Conservation (phyloP, 495 filamentous ascomycete genomes). For the Xylaria castorea region DNA sequence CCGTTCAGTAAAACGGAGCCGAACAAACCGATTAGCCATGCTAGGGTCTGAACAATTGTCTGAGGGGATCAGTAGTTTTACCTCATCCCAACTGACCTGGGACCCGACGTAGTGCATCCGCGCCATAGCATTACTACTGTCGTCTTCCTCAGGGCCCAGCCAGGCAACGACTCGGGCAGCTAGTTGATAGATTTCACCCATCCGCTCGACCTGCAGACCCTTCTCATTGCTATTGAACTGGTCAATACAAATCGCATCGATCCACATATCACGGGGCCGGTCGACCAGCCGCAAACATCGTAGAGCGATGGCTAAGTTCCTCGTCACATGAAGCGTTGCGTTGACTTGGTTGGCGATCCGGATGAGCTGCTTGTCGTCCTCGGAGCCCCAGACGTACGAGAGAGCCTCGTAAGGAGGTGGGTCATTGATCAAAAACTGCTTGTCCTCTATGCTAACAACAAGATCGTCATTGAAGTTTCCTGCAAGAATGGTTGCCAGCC, state of each 20-base stretch:
- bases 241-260: neutral
- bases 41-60: neutral
- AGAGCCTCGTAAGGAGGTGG: neutral
- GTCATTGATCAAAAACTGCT: neutral
- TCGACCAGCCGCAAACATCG: neutral
- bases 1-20: neutral
- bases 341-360: neutral
- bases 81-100: neutral
- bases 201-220: slow-evolving; percentile 35
- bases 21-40: neutral
- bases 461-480: neutral
- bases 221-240: slow-evolving; percentile 32
- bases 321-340: neutral
- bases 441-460: neutral
- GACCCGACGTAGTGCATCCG: slow-evolving; percentile 24
- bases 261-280: neutral
- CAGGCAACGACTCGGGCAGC: slow-evolving; percentile 38
- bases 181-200: slow-evolving; percentile 38
- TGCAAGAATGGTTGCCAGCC: neutral
- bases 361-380: neutral
- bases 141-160: slow-evolving; percentile 34
- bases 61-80: neutral
- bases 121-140: slow-evolving; percentile 30
- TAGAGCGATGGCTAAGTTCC: neutral
- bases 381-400: neutral